phyloP scores from a whole-genome alignment of 176 grass and related monocot genomes.

The Oryza coarctata region DNA sequence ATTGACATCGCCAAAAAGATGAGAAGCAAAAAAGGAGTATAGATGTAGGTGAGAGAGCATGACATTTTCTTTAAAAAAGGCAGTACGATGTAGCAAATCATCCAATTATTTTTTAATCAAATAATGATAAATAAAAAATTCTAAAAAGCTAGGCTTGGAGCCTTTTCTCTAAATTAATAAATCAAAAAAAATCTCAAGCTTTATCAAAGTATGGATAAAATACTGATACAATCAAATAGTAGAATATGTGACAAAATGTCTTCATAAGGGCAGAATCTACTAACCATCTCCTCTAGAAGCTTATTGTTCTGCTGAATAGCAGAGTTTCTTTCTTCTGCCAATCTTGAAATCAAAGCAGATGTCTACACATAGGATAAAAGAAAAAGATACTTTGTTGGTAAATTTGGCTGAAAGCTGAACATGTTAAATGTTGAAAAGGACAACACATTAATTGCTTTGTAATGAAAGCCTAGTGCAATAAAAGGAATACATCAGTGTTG shows the following conservation, averaged over 20 bases:
- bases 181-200: too few species aligned
- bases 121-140: constrained; percentile 6
- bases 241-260: background rate
- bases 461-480: background rate
- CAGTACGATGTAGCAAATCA: background rate
- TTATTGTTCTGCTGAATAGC: constrained; percentile 76
- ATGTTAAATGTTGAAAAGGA: background rate
- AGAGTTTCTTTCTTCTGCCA: constrained; percentile 73
- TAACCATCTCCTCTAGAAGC: constrained; percentile 76
- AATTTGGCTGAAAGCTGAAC: background rate
- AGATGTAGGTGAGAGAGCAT: background rate
- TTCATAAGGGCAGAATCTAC: constrained; percentile 34
- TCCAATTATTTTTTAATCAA: too few species aligned
- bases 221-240: background rate
- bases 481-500: background rate
- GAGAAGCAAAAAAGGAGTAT: background rate
- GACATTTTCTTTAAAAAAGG: background rate
- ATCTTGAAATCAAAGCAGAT: constrained; percentile 58
- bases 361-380: constrained; percentile 41
- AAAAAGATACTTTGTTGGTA: background rate
- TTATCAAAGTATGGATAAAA: background rate
- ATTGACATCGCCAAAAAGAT: background rate
- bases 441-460: constrained; percentile 21
- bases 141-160: too few species aligned
- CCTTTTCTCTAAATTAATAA: too few species aligned